Evolutionary conservation across 2,329 filamentous ascomycete genomes (phyloP), one percentile per base, ranked within the genome.

Genomic region (Exophiala aquamarina): DNA sequence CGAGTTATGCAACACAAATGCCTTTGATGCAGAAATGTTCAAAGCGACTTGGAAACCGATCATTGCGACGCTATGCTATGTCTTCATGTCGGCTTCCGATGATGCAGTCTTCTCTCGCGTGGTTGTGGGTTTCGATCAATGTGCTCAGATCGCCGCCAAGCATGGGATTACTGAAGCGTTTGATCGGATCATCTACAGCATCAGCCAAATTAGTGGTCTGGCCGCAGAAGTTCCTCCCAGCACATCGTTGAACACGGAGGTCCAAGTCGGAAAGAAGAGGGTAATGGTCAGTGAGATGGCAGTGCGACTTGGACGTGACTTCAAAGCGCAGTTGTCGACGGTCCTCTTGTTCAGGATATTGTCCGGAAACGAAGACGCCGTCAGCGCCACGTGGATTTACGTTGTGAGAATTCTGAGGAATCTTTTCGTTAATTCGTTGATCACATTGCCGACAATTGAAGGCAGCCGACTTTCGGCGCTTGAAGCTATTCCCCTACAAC

Each of bases 231-330:
- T 74, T 2, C 81, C 86, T 3, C 87, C 87, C 36, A 95, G 87
- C 65, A 98, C 92, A 2, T 74, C 83, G 8, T 77, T 98, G 20
- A 98, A 98, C 63, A 97, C 94, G 0, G 93, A 97, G 67, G 89
- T 98, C 2, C 91, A 97, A 66, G 55, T 54, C 14, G 89, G 87
- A 2, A 87, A 93, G 56, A 91, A 87, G 67, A 93, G 86, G 61
- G 89, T 98, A 47, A 98, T 98, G 93, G 94, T 98, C 58, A 97
- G 92, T 65, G 92, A 97, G 72, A 83, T 96, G 54, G 92, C 94
- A 36, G 93, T 98, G 50, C 91, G 94, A 63, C 89, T 98, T 62
- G 93, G 93, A 32, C 80, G 92, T 57, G 89, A 98, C 66, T 92
- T 94, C 69, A 86, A 91, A 63, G 92, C 92, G 29, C 92, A 98